Base-by-base conservation (phyloP, 139 green algal genomes). In the Tetraselmis chui region DNA sequence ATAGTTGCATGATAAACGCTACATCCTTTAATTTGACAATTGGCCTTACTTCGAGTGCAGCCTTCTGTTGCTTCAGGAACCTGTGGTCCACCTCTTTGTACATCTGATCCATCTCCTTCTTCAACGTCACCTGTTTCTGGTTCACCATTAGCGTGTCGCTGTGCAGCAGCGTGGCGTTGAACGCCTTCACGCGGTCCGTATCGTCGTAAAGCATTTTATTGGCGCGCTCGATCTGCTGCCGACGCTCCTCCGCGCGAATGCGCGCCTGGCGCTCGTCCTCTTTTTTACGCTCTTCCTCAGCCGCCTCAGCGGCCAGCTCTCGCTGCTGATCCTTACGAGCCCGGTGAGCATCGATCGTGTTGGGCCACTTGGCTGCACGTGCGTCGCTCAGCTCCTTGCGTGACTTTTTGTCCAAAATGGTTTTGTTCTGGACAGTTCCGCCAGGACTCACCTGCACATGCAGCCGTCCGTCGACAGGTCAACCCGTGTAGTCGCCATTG, bases 201-300 rank as follows among this genome's bases (percentile, higher is more conserved):
- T 93, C 85, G 29, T 95, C 90, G 80, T 91, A 94, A 24, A 96
- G 85, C 82, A 94, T 92, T 76, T 93, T 94, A 81, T 96, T 96
- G 1, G 91, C 91, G 1, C 89, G 85, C 84, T 94, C 89, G 27
- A 95, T 90, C 59, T 91, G 86, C 76, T 89, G 59, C 1, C 89
- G 83, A 0, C 92, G 87, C 25, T 88, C 59, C 78, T 93, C 92
- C 2, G 90, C 87, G 0, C 80, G 78, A 2, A 92, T 45, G 32
- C 87, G 81, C 0, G 92, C 90, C 67, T 94, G 88, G 32, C 77
- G 58, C 1, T 79, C 78, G 81, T 95, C 92, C 2, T 88, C 80
- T 89, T 94, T 85, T 29, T 82, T 26, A 25, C 91, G 84, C 77
- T 91, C 89, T 5, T 85, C 84, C 74, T 94, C 91, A 79, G 93